Base-by-base conservation (phyloP, 495 filamentous ascomycete genomes). In the Penicillium waksmanii region DNA sequence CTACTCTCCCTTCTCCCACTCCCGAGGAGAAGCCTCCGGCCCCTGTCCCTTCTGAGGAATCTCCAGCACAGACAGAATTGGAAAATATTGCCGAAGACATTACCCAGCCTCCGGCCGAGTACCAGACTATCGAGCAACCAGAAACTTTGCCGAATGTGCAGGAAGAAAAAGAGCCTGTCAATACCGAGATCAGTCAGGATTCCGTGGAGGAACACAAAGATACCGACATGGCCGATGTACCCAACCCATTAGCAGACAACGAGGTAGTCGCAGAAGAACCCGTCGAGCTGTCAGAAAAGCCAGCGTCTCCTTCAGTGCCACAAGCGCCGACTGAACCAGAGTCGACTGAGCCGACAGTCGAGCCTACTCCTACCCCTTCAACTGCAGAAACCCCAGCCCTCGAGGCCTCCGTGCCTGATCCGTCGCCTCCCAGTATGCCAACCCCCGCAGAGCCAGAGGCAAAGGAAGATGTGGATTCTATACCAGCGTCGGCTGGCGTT, bases 211-310 rank as follows among this genome's bases (percentile, higher is more conserved):
- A 27, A 35, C 61, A 64, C 12, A 38, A 53, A 33, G 60, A 66
- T 49, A 12, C 54, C 6, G 48, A 55, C 15, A 62, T 66, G 61
- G 56, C 36, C 36, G 60, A 60, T 23, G 50, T 51, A 8, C 40
- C 58, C 11, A 51, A 53, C 31, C n/a, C 57, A 23, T 0, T 3
- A 25, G 50, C 57, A 40, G 53, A 58, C 19, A 54, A 46, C 11
- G 13, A 43, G 19, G 11, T 21, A 33, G 53, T 50, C 3, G 23
- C 25, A 40, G 47, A 51, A 11, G 57, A 58, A 7, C n/a, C 27
- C 25, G n/a, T 36, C 18, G 35, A 53, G 48, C 23, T 33, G 23
- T 52, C 47, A n/a, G 40, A 49, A 15, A 56, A 48, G 42, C 35
- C 56, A 53, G 55, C 60, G 2, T 50, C 35, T 10, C 33, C 35